A percentile compares a stretch with the other conserved stretches of the same genome.
phyloP scores from a whole-genome alignment of 176 grass and related monocot genomes.

The Alopecurus myosuroides region DNA sequence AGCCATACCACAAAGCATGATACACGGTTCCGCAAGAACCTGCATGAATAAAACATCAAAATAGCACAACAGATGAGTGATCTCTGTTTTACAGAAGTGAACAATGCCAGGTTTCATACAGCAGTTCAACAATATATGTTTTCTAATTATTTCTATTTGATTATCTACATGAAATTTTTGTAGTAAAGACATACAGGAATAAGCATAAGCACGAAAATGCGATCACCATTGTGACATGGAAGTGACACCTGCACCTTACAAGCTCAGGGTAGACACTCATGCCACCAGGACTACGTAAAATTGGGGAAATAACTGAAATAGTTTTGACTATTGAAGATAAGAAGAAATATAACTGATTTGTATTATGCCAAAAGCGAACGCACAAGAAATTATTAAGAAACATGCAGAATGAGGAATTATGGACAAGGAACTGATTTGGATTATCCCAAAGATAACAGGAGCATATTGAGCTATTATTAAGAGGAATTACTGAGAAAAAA shows the following conservation, averaged over 20 bases:
- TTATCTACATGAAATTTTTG: background rate
- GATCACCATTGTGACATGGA: background rate
- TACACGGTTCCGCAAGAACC: constrained; percentile 95
- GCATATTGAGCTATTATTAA: background rate
- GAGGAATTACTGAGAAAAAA: background rate
- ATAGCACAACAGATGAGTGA: background rate
- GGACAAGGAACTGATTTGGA: background rate
- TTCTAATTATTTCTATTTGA: background rate
- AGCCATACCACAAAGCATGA: constrained; percentile 89
- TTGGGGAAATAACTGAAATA: background rate
- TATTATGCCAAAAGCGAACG: background rate
- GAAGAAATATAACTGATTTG: background rate
- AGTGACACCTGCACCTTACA: background rate
- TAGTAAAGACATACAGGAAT: background rate
- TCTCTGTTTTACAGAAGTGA: background rate
- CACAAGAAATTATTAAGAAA: background rate
- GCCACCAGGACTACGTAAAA: background rate
- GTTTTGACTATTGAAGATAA: background rate
- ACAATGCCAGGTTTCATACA: background rate
- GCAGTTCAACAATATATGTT: background rate
- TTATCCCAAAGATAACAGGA: background rate
- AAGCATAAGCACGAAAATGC: background rate
- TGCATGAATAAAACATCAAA: constrained; percentile 29
- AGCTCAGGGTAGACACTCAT: background rate
- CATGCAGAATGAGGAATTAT: background rate